Base-by-base conservation (phyloP, 441 rosid genomes). In the Biscutella laevigata region DNA sequence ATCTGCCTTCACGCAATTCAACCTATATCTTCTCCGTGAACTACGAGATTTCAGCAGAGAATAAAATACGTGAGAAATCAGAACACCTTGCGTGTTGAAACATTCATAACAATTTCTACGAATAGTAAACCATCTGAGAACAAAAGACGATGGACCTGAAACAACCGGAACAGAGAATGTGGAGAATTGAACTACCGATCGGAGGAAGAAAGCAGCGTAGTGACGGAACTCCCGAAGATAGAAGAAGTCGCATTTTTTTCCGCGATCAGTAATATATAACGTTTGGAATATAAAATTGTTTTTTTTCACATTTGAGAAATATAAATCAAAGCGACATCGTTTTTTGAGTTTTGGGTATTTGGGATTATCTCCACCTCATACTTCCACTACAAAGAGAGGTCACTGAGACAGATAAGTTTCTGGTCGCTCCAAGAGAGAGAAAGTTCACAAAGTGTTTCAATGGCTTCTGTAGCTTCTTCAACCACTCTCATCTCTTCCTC, bases 381-480 rank as follows among this genome's bases (percentile, higher is more conserved):
- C 44, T 32, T 47, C 16, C 21, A 14, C 34, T 53, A 46, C 12
- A 46, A 55, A 52, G 53, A 48, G 48, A 30, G 50, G 59, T 42
- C 48, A 28, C 35, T 36, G 53, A 46, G 7, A 16, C 3, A 50
- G 70, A 66, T 66, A 66, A 59, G 66, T 46, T 2, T 66, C 7
- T 29, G 0, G 29, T 36, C n/a, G 25, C 24, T 9, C 26, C 1
- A 11, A 38, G n/a, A 6, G 13, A 59, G 30, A 34, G 2, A 10
- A 19, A n/a, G 35, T 15, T 36, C 52, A 25, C 61, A 26, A 51
- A 24, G 41, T 24, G 42, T 49, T 16, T 43, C 44, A 37, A 88
- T 85, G 96, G 89, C 95, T 25, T 76, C 79, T 77, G 40, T 87
- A 21, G 78, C 83, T 54, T 58, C 86, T 55, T 68, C 87, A n/a